Evolutionary conservation across 192 early-diverging fungal species (phyloP).

Genomic region (Paraglomus brasilianum): DNA sequence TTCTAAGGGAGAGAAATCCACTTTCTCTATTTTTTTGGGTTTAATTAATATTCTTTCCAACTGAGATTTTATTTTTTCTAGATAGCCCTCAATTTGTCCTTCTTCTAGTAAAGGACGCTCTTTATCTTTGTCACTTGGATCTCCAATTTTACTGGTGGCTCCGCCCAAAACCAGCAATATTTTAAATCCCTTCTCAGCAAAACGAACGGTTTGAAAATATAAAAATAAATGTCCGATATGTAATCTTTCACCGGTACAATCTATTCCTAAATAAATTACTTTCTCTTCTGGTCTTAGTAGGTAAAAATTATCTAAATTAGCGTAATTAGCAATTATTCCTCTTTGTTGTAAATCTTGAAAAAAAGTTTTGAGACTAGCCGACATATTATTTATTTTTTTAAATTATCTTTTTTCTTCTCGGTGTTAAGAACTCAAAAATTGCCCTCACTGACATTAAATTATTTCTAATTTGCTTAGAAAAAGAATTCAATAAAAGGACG

Average conservation of each 20-base stretch:
- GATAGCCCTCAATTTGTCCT: not conserved
- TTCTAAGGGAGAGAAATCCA: slow-evolving; percentile 1
- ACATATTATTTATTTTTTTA: slow-evolving; percentile 19
- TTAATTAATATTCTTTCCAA: not conserved
- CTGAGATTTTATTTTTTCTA: not conserved
- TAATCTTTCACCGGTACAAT: slow-evolving; percentile 4
- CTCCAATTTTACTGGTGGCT: slow-evolving; percentile 21
- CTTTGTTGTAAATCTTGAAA: slow-evolving; percentile 20
- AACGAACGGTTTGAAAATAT: slow-evolving; percentile 20
- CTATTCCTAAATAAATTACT: slow-evolving; percentile 21
- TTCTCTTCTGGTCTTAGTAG: slow-evolving; percentile 1
- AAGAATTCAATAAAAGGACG: too few relatives aligned
- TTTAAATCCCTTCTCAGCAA: slow-evolving; percentile 10
- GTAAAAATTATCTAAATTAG: slow-evolving; percentile 28
- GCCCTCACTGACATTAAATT: too few relatives aligned
- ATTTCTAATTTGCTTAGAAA: too few relatives aligned
- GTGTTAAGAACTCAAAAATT: too few relatives aligned
- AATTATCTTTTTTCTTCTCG: too few relatives aligned
- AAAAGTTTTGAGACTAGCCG: slow-evolving; percentile 2
- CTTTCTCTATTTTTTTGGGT: slow-evolving; percentile 7
- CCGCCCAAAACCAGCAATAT: slow-evolving; percentile 6
- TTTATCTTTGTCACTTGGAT: slow-evolving; percentile 18
- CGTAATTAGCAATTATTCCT: slow-evolving; percentile 15
- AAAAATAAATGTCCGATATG: slow-evolving; percentile 25
- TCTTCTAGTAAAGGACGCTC: slow-evolving; percentile 10